Base-by-base conservation (phyloP, 2,329 filamentous ascomycete species). In the Botrytis tulipae region DNA sequence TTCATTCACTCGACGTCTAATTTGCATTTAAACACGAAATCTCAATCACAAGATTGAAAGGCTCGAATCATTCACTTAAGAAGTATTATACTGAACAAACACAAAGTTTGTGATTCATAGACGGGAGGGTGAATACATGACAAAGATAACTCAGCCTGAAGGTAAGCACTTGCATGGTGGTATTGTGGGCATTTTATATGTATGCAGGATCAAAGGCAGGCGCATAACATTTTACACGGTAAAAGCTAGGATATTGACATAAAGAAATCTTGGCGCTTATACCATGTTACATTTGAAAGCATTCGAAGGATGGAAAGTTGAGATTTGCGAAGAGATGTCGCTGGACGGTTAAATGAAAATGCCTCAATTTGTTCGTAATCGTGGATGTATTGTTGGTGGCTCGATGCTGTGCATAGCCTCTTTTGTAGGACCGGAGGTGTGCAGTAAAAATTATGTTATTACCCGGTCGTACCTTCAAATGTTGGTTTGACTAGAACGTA, bases 231-330 rank as follows among this genome's bases (percentile, higher is more conserved):
- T n/a, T 9, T 37, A 42, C 16, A 40, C 22, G 35, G 51, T 57
- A 9, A 57, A 57, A 29, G 18, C 51, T 62, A 63, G 37, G 37
- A 44, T 63, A n/a, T 29, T 63, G 60, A 42, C 37, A 44, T 29
- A 18, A 18, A 29, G n/a, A 29, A 63, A 63, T 29, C 37, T 63
- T 62, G 35, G 60, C 60, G 60, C 60, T 63, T 63, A 63, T n/a
- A 63, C 8, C 2, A 18, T 25, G 35, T 63, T 29, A 63, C 60
- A 29, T 40, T 18, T 18, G 35, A 44, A 63, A 57, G 14, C n/a
- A 57, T 57, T 29, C n/a, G n/a, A 57, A 29, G 60, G 37, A 40
- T 62, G 25, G 1, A 62, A 37, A 29, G 4, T 62, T 42, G 25
- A 3, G 37, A 18, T 40, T 16, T 57, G 6, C 5, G 51, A 57